These are phyloP conservation scores for Sugiyamaella americana DNA, from an alignment of 805 yeast species.

Conservation along the genomic window DNA sequence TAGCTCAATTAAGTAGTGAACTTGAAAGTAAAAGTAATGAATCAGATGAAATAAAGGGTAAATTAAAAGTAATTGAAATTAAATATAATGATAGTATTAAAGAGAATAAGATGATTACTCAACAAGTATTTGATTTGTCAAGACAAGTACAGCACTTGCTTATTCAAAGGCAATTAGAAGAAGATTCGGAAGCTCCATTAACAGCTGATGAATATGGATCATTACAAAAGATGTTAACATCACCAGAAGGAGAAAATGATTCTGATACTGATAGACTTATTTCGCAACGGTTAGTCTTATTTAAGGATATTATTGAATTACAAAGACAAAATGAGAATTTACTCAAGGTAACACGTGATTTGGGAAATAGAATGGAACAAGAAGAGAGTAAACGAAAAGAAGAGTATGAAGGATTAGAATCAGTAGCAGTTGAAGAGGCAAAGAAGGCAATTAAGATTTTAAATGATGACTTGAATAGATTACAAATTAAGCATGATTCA, in stretches of 20 bases:
- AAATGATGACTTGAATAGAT: slow-evolving; percentile 35
- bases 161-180: slow-evolving; percentile 49
- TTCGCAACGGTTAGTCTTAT: slow-evolving; percentile 65
- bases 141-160: slow-evolving; percentile 74
- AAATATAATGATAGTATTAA: slow-evolving; percentile 39
- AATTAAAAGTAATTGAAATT: slow-evolving; percentile 28
- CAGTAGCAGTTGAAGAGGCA: slow-evolving; percentile 33
- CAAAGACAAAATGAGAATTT: slow-evolving; percentile 72
- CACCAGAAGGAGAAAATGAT: slow-evolving; percentile 30
- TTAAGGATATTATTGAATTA: slow-evolving; percentile 59
- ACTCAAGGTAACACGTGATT: slow-evolving; percentile 57
- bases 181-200: slow-evolving; percentile 56
- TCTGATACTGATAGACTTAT: slow-evolving; percentile 70
- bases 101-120: slow-evolving; percentile 45
- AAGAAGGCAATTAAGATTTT: slow-evolving; percentile 29
- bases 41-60: slow-evolving; percentile 32
- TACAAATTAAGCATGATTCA: slow-evolving; percentile 48
- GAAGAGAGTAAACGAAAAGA: slow-evolving; percentile 40
- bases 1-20: slow-evolving; percentile 48
- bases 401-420: slow-evolving; percentile 24
- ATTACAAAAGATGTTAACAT: slow-evolving; percentile 46
- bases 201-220: slow-evolving; percentile 59
- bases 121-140: slow-evolving; percentile 66
- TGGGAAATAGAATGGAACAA: slow-evolving; percentile 65
- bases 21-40: slow-evolving; percentile 38